These are phyloP conservation scores for Brasilioporus rufonigricans DNA, from an alignment of 768 basidiomycete species.

Conservation along the genomic window DNA sequence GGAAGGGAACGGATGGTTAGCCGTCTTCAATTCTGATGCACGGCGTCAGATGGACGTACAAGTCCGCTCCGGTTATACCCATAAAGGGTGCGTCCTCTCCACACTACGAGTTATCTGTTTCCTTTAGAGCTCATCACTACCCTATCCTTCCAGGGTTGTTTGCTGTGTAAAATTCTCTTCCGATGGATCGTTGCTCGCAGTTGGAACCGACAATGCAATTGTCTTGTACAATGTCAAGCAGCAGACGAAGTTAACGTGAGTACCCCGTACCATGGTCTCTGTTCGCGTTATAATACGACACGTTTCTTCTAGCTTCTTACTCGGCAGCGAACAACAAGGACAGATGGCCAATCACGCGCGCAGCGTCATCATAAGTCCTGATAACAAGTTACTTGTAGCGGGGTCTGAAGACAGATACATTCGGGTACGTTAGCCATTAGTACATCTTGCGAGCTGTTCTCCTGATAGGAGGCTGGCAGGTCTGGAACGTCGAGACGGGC, in stretches of 20 bases:
- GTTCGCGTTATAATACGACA: not conserved
- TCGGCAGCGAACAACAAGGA: conserved; percentile 24
- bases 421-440: conserved; percentile 22
- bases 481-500: conserved; percentile 26
- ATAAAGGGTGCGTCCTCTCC: conserved; percentile 65
- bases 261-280: not conserved
- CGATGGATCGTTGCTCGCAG: conserved; percentile 32
- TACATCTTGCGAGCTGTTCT: not conserved
- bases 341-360: conserved; percentile 30
- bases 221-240: conserved; percentile 26
- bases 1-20: conserved; percentile 53
- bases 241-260: conserved; percentile 30
- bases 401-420: conserved; percentile 35
- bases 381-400: conserved; percentile 30
- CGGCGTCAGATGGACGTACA: conserved; percentile 49
- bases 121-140: conserved; percentile 9
- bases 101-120: not conserved
- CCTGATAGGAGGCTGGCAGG: conserved; percentile 15
- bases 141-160: conserved; percentile 21
- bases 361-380: conserved; percentile 32
- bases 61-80: conserved; percentile 71
- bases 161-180: conserved; percentile 33
- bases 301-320: conserved; percentile 21
- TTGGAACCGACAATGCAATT: conserved; percentile 32
- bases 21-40: conserved; percentile 50